phyloP scores from a whole-genome alignment of 2,329 filamentous ascomycete genomes.

The Neonectria magnoliae region DNA sequence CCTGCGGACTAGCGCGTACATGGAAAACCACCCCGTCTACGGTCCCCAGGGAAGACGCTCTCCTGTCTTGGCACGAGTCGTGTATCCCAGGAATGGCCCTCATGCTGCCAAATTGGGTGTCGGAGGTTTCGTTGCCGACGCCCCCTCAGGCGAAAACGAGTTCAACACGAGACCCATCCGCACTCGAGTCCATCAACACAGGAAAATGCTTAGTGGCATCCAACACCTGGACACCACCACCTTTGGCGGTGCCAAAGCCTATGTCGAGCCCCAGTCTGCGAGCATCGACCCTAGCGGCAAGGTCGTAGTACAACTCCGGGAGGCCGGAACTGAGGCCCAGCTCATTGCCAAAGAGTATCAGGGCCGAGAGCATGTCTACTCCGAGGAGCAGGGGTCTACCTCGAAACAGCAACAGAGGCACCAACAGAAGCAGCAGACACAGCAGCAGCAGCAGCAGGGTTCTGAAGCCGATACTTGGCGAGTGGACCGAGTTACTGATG shows the following conservation, averaged over 20 bases:
- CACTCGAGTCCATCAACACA: conserved; percentile 30
- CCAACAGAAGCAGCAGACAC: conserved; percentile 13
- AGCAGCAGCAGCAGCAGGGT: neutral
- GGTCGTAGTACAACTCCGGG: conserved; percentile 56
- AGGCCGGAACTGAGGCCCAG: conserved; percentile 50
- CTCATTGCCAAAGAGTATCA: conserved; percentile 59
- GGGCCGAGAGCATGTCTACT: conserved; percentile 49
- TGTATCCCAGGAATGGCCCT: conserved; percentile 54
- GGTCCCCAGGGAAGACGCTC: conserved; percentile 64
- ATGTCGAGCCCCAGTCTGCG: conserved; percentile 57
- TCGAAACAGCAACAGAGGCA: conserved; percentile 11
- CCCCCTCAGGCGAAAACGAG: conserved; percentile 53
- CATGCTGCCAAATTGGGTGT: conserved; percentile 60
- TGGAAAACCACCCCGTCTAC: conserved; percentile 70
- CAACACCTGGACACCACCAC: conserved; percentile 57
- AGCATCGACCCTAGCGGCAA: conserved; percentile 61
- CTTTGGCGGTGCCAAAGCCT: conserved; percentile 65
- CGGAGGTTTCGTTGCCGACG: conserved; percentile 62
- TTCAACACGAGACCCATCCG: conserved; percentile 49
- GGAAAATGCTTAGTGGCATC: conserved; percentile 48
- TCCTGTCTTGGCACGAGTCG: conserved; percentile 61
- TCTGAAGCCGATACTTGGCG: conserved; percentile 33
- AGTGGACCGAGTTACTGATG: conserved; percentile 40
- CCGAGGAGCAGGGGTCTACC: conserved; percentile 35
- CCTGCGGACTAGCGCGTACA: conserved; percentile 63